Conservation (phyloP, 768 basidiomycete species). For the Boletellus sp. region DNA sequence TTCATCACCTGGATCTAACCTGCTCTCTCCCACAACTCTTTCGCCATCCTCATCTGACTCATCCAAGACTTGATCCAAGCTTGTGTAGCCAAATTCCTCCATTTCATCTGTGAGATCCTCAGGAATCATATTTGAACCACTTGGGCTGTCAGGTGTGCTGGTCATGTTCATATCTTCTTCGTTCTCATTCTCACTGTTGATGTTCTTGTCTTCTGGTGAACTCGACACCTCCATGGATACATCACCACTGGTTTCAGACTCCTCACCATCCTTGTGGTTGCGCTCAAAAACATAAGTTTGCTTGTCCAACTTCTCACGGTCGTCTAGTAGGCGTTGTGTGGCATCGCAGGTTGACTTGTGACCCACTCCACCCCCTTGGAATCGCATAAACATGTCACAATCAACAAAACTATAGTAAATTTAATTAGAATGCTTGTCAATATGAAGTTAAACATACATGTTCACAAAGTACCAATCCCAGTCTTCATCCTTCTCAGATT, state of each 20-base stretch:
- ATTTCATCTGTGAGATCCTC: slow-evolving; percentile 2
- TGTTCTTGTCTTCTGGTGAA: neutral
- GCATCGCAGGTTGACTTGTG: neutral
- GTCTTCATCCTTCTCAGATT: slow-evolving; percentile 23
- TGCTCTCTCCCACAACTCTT: neutral
- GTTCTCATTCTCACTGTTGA: neutral
- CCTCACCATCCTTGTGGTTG: neutral
- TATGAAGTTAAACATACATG: slow-evolving; percentile 16
- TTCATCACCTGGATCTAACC: too few relatives aligned
- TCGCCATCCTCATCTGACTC: neutral
- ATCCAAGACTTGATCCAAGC: neutral
- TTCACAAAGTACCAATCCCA: slow-evolving; percentile 34
- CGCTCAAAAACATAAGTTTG: neutral
- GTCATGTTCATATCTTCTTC: neutral
- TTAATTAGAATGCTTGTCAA: slow-evolving; percentile 10
- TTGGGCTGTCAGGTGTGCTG: neutral
- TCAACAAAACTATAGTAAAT: neutral
- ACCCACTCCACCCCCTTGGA: neutral
- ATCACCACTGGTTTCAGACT: too few relatives aligned
- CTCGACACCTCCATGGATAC: neutral
- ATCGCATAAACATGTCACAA: neutral
- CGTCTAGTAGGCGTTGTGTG: neutral
- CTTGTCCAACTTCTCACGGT: neutral
- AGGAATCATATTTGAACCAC: neutral
- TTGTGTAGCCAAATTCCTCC: slow-evolving; percentile 1